Evolutionary conservation across 2,329 filamentous ascomycete species (phyloP).

Genomic region (Alternaria sp.): DNA sequence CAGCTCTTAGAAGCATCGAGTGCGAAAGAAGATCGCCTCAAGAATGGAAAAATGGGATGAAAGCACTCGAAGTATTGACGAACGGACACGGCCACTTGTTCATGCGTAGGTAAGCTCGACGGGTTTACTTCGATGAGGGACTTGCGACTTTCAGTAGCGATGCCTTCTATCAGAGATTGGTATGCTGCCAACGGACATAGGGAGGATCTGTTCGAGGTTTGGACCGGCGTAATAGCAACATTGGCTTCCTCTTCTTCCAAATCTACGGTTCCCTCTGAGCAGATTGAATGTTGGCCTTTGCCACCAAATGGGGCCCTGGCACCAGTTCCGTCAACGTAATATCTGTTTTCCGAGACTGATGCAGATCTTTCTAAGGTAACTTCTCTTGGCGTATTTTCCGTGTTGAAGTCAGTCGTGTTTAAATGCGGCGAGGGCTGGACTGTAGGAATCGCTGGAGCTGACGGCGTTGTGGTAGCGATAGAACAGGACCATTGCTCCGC

Average conservation of each 20-base stretch:
- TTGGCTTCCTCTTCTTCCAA: background rate
- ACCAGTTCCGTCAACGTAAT: slow-evolving; percentile 25
- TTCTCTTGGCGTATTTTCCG: background rate
- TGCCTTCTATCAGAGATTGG: slow-evolving; percentile 10
- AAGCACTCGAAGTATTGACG: slow-evolving; percentile 40
- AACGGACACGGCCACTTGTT: slow-evolving; percentile 31
- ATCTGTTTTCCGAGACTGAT: slow-evolving; percentile 12
- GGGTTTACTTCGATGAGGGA: slow-evolving; percentile 8
- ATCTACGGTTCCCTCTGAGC: background rate
- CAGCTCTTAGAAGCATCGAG: slow-evolving; percentile 16
- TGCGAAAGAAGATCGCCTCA: slow-evolving; percentile 33
- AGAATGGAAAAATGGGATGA: slow-evolving; percentile 39
- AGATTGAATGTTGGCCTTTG: slow-evolving; percentile 10
- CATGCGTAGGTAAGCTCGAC: slow-evolving; percentile 30
- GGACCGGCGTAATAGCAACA: background rate
- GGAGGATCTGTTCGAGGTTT: background rate
- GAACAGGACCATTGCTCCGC: background rate
- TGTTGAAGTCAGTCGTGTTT: slow-evolving; percentile 8
- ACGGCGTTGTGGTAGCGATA: background rate
- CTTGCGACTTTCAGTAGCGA: slow-evolving; percentile 15
- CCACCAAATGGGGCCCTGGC: slow-evolving; percentile 26
- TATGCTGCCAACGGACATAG: slow-evolving; percentile 7
- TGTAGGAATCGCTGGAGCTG: background rate
- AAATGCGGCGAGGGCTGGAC: slow-evolving; percentile 6
- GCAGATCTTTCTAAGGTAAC: slow-evolving; percentile 8